These are phyloP conservation scores for Plasmopara halstedii DNA, from an alignment of 352 stramenopile species.

Conservation along the genomic window DNA sequence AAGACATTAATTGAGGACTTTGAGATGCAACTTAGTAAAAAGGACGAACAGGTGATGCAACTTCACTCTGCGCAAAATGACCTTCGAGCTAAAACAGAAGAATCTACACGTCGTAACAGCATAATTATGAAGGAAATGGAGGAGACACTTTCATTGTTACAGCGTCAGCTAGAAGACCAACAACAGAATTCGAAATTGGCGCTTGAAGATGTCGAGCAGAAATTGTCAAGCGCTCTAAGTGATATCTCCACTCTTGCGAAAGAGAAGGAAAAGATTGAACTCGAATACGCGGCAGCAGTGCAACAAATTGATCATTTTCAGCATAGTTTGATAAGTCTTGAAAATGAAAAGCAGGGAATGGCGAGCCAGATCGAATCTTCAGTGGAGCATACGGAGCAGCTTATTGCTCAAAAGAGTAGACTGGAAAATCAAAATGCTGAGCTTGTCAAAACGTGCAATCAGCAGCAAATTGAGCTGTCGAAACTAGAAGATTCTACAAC, in stretches of 20 bases:
- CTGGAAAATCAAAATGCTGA: constrained; percentile 10
- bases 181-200: constrained; percentile 19
- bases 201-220: constrained; percentile 9
- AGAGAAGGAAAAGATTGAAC: constrained; percentile 15
- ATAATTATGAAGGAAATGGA: constrained; percentile 18
- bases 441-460: constrained; percentile 14
- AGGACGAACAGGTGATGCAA: constrained; percentile 14
- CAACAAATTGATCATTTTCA: constrained; percentile 16
- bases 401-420: constrained; percentile 5
- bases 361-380: constrained; percentile 13
- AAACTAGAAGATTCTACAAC: constrained; percentile 12
- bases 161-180: constrained; percentile 38
- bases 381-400: constrained; percentile 7
- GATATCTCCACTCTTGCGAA: constrained; percentile 12
- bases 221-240: constrained; percentile 11
- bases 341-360: constrained; percentile 17
- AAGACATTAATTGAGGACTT: constrained; percentile 13
- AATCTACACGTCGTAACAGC: constrained; percentile 11
- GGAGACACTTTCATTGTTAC: constrained; percentile 25
- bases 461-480: constrained; percentile 13
- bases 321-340: constrained; percentile 6
- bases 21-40: constrained; percentile 13
- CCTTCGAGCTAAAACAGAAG: constrained; percentile 7
- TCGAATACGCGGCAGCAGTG: constrained; percentile 2
- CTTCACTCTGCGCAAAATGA: constrained; percentile 16